These are phyloP conservation scores for Hydrangea macrophylla DNA, from an alignment of 148 eudicot genomes.

Conservation along the genomic window DNA sequence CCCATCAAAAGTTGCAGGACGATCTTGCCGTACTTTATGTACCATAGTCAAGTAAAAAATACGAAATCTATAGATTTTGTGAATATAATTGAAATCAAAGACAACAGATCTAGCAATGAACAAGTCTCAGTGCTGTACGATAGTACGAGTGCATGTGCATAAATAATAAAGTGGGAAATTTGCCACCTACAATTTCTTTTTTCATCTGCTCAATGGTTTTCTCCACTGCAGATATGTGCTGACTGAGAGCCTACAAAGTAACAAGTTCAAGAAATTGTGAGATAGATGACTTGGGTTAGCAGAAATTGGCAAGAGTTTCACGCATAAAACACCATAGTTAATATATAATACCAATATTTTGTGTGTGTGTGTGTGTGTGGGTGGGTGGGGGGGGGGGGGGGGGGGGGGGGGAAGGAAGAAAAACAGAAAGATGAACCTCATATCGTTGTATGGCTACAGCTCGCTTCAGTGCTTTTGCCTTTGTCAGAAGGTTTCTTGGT, in stretches of 20 bases:
- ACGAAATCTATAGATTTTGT: background rate
- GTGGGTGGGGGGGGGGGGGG: too few relatives aligned
- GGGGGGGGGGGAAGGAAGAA: too few relatives aligned
- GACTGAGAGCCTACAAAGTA: constrained; percentile 71
- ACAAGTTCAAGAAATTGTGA: background rate
- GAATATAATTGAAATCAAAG: background rate
- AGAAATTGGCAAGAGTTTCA: background rate
- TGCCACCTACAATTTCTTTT: constrained; percentile 61
- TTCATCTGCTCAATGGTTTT: constrained; percentile 63
- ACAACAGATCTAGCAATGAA: background rate
- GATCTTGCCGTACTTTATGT: background rate
- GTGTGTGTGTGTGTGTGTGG: too few relatives aligned
- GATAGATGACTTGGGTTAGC: constrained; percentile 2
- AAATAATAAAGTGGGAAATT: background rate
- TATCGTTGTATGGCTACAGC: constrained; percentile 93
- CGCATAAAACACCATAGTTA: background rate
- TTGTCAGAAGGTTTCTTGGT: constrained; percentile 87
- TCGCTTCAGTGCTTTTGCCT: constrained; percentile 88
- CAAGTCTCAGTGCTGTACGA: background rate
- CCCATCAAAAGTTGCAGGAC: background rate
- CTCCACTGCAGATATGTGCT: constrained; percentile 87
- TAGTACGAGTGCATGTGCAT: background rate
- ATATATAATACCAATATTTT: background rate
- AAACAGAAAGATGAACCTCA: constrained; percentile 48
- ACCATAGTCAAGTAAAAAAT: background rate